phyloP scores from a whole-genome alignment of 2,329 filamentous ascomycete species.

The Fonsecaea multimorphosa region DNA sequence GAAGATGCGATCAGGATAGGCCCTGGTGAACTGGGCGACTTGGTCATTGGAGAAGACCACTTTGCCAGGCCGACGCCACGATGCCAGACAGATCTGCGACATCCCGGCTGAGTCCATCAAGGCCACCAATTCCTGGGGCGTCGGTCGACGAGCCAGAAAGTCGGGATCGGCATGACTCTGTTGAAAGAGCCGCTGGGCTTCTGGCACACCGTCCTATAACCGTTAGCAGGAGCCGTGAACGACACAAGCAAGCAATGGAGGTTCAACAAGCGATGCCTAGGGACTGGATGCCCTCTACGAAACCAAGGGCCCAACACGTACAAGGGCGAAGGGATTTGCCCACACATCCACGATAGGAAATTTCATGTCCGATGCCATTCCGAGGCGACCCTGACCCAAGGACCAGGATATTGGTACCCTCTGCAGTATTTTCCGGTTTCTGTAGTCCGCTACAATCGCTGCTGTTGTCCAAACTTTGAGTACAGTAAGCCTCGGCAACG shows the following conservation, averaged over 20 bases:
- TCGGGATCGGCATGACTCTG: constrained; percentile 21
- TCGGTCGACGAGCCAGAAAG: constrained; percentile 23
- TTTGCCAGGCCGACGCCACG: constrained; percentile 38
- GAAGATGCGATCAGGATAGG: constrained; percentile 39
- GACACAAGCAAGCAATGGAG: neutral
- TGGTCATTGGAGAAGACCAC: constrained; percentile 38
- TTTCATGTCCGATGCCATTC: constrained; percentile 12
- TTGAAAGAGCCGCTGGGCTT: constrained; percentile 16
- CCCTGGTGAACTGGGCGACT: constrained; percentile 39
- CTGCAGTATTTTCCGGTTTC: neutral
- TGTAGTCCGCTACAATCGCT: neutral
- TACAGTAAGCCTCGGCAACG: neutral
- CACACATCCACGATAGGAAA: constrained; percentile 24
- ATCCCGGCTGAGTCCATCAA: constrained; percentile 37
- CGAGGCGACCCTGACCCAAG: neutral
- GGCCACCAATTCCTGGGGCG: constrained; percentile 34
- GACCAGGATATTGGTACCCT: neutral
- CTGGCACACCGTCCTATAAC: constrained; percentile 11
- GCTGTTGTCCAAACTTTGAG: neutral
- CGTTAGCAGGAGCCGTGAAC: neutral
- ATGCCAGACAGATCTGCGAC: constrained; percentile 35
- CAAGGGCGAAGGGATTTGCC: constrained; percentile 17
- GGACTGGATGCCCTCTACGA: neutral
- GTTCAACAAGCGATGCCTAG: neutral
- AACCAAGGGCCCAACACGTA: neutral